Evolutionary conservation across 768 basidiomycete species (phyloP).

Genomic region (Russula vinacea): DNA sequence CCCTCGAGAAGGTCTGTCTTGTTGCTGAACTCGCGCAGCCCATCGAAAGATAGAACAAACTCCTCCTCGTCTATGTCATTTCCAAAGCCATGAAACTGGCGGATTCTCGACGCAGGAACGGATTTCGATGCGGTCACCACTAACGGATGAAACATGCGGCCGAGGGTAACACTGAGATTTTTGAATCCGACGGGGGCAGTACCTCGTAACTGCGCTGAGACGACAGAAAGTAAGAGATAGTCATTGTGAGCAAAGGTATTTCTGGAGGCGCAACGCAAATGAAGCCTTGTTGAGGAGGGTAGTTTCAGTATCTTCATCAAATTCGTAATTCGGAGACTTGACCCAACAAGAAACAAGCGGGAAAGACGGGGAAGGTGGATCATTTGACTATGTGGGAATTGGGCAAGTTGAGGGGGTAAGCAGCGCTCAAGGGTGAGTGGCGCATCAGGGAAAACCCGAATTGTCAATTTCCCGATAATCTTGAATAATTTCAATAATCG

Average conservation of each 20-base stretch:
- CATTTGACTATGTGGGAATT: background rate
- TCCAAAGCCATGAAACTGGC: background rate
- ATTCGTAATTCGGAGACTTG: constrained; percentile 3
- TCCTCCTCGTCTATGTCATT: background rate
- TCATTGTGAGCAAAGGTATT: background rate
- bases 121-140: background rate
- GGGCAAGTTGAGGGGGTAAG: background rate
- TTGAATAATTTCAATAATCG: no score
- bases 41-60: constrained; percentile 3
- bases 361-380: constrained; percentile 16
- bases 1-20: background rate
- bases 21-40: background rate
- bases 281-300: constrained; percentile 5
- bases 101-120: background rate
- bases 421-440: background rate
- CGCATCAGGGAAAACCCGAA: no score
- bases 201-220: constrained; percentile 4
- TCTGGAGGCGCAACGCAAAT: background rate
- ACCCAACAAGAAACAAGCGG: constrained; percentile 1
- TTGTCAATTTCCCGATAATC: no score
- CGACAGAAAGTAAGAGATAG: background rate
- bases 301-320: constrained; percentile 8
- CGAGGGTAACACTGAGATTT: background rate
- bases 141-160: background rate
- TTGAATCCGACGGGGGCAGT: background rate